Evolutionary conservation across 257 asterid species (phyloP).

Genomic region (Fraxinus cuspidata): DNA sequence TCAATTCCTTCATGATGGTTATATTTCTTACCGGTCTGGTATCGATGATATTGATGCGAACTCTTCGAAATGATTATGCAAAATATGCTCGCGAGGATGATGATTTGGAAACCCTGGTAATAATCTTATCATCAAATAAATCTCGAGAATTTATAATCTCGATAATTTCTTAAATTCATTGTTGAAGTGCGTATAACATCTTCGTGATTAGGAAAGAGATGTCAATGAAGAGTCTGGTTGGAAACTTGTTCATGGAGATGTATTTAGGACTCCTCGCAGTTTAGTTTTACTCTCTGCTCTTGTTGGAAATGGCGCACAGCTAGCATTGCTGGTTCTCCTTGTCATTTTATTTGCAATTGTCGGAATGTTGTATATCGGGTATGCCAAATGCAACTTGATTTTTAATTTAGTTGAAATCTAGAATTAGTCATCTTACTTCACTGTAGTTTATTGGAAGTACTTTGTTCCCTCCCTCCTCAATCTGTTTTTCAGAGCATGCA

Average conservation of each 20-base stretch:
- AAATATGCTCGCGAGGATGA: constrained; percentile 99
- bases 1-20: constrained; percentile 99
- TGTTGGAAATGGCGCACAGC: constrained; percentile 70
- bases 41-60: constrained; percentile 95
- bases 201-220: constrained; percentile 54
- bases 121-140: background rate
- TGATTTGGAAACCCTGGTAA: constrained; percentile 94
- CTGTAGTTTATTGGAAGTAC: background rate
- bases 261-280: constrained; percentile 54
- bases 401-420: background rate
- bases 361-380: constrained; percentile 71
- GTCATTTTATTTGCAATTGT: constrained; percentile 62
- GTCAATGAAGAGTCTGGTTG: constrained; percentile 71
- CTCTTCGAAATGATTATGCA: constrained; percentile 94
- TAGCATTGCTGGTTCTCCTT: constrained; percentile 56
- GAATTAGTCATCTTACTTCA: constrained; percentile 11
- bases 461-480: background rate
- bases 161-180: background rate
- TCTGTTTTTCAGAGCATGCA: background rate
- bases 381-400: constrained; percentile 28
- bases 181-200: background rate
- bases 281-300: constrained; percentile 56
- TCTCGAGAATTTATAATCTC: background rate
- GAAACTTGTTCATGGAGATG: constrained; percentile 76
- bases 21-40: constrained; percentile 96